Percentiles rank a stretch among this genome's conserved stretches.
These are phyloP conservation scores for Thraustochytrium striatum DNA, from an alignment of 352 stramenopile species.

Conservation along the genomic window DNA sequence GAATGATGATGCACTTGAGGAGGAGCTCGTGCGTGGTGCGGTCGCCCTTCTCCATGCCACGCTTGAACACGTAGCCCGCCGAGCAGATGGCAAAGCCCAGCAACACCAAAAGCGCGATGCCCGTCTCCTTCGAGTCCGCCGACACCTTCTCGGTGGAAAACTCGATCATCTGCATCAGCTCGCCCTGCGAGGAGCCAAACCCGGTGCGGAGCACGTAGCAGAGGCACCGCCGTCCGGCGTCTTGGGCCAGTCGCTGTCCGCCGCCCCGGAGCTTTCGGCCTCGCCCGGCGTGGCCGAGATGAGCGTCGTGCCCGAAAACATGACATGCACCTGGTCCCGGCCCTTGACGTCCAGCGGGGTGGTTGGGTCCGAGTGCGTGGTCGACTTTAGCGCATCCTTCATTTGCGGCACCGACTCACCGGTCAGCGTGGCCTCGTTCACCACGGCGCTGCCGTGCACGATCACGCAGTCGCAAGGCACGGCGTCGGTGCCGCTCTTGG, in stretches of 20 bases:
- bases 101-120: constrained; percentile 88
- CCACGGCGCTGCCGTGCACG: constrained; percentile 86
- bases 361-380: constrained; percentile 70
- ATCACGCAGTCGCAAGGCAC: constrained; percentile 93
- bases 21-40: constrained; percentile 93
- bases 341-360: constrained; percentile 22
- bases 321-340: constrained; percentile 28
- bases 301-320: constrained; percentile 46
- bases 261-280: not conserved
- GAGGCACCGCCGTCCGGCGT: constrained; percentile 76
- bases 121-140: constrained; percentile 89
- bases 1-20: constrained; percentile 95
- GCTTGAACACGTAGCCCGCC: constrained; percentile 84
- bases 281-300: constrained; percentile 43
- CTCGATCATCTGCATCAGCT: constrained; percentile 94
- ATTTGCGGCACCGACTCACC: constrained; percentile 95
- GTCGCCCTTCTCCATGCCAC: constrained; percentile 66
- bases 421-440: constrained; percentile 97
- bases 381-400: constrained; percentile 83
- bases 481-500: constrained; percentile 57
- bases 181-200: constrained; percentile 94
- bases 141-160: constrained; percentile 93
- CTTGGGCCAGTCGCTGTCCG: not conserved
- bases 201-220: constrained; percentile 92
- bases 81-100: constrained; percentile 91